Percentiles rank a stretch among this genome's conserved stretches.
phyloP scores from a whole-genome alignment of 208 protist species.

The Acanthamoeba healyi region DNA sequence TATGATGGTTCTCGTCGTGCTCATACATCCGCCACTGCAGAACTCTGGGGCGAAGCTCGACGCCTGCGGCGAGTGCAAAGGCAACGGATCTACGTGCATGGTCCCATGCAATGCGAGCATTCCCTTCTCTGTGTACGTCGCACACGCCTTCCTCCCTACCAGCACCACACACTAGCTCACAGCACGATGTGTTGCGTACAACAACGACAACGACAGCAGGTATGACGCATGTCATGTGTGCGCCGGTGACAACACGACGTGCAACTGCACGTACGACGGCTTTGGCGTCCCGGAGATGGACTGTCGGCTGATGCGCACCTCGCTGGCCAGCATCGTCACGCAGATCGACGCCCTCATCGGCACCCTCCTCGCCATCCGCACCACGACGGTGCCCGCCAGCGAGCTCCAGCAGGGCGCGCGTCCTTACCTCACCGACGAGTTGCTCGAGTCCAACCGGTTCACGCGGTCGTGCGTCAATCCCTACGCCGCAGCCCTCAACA shows the following conservation, averaged over 20 bases:
- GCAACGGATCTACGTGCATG: neutral
- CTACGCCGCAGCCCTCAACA: neutral
- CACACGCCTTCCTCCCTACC: neutral
- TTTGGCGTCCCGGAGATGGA: slow-evolving; percentile 29
- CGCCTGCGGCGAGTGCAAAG: neutral
- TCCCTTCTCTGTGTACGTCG: neutral
- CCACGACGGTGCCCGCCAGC: neutral
- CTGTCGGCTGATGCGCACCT: neutral
- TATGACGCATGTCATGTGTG: neutral
- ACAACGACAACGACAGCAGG: neutral
- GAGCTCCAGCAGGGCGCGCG: neutral
- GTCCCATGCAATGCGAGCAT: neutral
- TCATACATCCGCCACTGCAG: too few species aligned
- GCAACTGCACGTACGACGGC: slow-evolving; percentile 12
- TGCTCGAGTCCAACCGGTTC: slow-evolving; percentile 10
- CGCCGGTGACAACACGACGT: slow-evolving; percentile 26
- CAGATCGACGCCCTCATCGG: slow-evolving; percentile 16
- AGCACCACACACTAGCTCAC: too few species aligned
- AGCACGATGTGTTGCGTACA: neutral
- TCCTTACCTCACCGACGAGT: neutral
- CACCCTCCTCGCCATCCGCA: neutral
- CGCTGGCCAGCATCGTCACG: neutral
- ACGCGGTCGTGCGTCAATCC: neutral
- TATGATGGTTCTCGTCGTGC: neutral
- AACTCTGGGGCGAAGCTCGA: neutral